Base-by-base conservation (phyloP, 495 filamentous ascomycete genomes). In the Evernia prunastri region DNA sequence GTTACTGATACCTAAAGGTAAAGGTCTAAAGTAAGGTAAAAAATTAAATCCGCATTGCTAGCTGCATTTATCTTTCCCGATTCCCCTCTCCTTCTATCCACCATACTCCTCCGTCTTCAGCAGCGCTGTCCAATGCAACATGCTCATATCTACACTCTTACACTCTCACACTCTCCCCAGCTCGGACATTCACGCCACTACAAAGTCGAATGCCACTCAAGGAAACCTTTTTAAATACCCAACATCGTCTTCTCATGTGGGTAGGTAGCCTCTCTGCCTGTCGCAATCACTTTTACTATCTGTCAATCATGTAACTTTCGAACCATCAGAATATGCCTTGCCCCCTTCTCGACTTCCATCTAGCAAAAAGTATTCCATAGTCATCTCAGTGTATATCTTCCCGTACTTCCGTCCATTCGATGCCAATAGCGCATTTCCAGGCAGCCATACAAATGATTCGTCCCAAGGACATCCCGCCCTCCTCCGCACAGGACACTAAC, bases 111-210 rank as follows among this genome's bases (percentile, higher is more conserved):
- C 27, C 18, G 12, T 64, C 47, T 56, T 42, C 39, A 23, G 56
- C 49, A 25, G 37, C 56, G 33, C 33, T 11, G 9, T 5, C 17
- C 43, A 36, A 61, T 27, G 27, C 59, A n/a, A 3, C 5, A 56
- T 60, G 23, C 42, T 43, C 57, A 63, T 74, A 71, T 61, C 70
- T 74, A 68, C 68, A 71, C 72, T 75, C 73, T 82, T 82, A 68
- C 67, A 74, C 63, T 80, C 79, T 71, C 69, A 20, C 66, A 49
- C 3, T 23, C n/a, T n/a, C n/a, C n/a, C n/a, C n/a, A n/a, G 39
- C 33, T 18, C 12, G 63, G 45, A 69, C 66, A 74, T 57, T 74
- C 35, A 56, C 23, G n/a, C 0, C 53, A 33, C 43, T 18, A 57
- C 53, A 12, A 25, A 15, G 45, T 73, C 68, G 68, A 25, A 51